Percentiles rank a stretch among this genome's conserved stretches.
Conservation (phyloP, 139 green algal genomes). For the Chlorella sp. region DNA sequence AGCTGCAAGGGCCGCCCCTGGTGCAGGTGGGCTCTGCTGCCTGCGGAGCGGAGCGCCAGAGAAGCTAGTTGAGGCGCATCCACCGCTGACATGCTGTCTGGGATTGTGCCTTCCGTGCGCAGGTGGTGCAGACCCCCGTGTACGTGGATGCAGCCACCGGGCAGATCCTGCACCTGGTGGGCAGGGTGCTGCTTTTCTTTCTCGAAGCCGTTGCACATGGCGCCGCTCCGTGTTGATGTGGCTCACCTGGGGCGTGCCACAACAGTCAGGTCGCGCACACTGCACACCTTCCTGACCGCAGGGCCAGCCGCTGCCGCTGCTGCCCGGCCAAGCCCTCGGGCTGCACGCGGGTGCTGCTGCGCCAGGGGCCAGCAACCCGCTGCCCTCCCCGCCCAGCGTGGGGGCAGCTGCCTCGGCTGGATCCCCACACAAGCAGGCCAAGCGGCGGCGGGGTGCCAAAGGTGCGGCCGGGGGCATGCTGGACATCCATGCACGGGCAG, state of each 20-base stretch:
- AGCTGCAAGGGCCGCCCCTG: no score
- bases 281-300: background rate
- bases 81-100: no score
- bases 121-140: background rate
- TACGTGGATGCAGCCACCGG: constrained; percentile 25
- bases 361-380: background rate
- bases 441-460: background rate
- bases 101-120: background rate
- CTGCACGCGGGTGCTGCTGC: background rate
- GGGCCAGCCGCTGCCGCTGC: background rate
- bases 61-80: no score
- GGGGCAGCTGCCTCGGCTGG: background rate
- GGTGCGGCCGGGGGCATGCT: background rate
- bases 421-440: background rate
- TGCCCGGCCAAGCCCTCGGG: background rate
- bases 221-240: no score
- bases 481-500: no score
- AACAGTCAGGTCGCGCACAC: background rate
- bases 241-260: background rate
- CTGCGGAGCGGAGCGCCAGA: no score
- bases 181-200: no score
- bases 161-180: constrained; percentile 8
- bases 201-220: no score
- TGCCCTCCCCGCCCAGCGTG: background rate
- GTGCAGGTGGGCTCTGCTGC: no score